Evolutionary conservation across 345 rosid species (phyloP), one percentile per base, ranked within the genome.

Genomic region (Populus deltoides): DNA sequence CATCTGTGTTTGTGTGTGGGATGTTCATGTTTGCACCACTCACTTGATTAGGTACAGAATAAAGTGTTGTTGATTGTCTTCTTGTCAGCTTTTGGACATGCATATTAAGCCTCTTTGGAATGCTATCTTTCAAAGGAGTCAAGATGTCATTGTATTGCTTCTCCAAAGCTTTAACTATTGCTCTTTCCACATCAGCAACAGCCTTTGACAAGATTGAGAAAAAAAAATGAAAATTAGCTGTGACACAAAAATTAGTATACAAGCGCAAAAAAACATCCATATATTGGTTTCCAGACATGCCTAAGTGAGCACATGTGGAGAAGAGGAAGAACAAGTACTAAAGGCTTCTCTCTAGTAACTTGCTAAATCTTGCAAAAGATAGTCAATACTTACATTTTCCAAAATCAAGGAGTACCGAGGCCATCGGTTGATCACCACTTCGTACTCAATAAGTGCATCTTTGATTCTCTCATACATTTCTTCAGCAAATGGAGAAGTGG

Each of bases 51-150:
- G 98, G 99, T 79, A 88, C 91, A 12, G 86, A 87, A 82, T 96
- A 96, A 39, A 88, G 88, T 63, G 92, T 70, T 53, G 86, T 80
- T 20, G 97, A 92, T 77, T 93, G 99, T 79, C 98, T 89, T 86
- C 98, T 88, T 45, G 97, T 90, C 73, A 96, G 87, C 82, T 96
- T 96, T 79, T 96, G 99, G 3, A 96, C 99, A 11, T 96, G 99
- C 93, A 91, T 90, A 84, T 93, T 92, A 61, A 96, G 89, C 81
- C 93, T 89, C 86, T 88, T 93, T 0, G 90, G 98, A 74, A 93
- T 96, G 83, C 92, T 90, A 76, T 93, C 97, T 86, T 89, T 96
- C 76, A 96, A 81, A 66, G 98, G 98, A 81, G 93, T 87, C 85
- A 96, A 79, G 71, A 92, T 85, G 61, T 93, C 99, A 71, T 80